These are phyloP conservation scores for Lactarius indigo DNA, from an alignment of 768 basidiomycete species.

Conservation along the genomic window DNA sequence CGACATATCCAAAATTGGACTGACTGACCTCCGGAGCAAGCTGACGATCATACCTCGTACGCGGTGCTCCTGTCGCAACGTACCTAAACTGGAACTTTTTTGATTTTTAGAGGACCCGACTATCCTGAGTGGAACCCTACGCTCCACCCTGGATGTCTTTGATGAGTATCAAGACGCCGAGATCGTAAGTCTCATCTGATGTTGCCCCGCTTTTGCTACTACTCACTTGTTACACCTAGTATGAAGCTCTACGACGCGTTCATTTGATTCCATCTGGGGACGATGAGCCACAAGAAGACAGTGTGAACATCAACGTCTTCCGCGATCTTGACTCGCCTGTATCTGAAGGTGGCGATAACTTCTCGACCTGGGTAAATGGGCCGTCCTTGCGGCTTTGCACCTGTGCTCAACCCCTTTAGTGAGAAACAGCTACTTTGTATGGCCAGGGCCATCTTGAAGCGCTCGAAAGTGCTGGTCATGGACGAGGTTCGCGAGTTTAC, in stretches of 20 bases:
- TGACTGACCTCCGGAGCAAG: slow-evolving; percentile 75
- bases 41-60: slow-evolving; percentile 74
- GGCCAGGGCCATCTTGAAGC: slow-evolving; percentile 80
- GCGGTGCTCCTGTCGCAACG: slow-evolving; percentile 28
- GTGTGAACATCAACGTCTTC: slow-evolving; percentile 72
- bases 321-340: slow-evolving; percentile 69
- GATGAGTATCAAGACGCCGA: slow-evolving; percentile 81
- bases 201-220: neutral
- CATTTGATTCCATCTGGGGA: slow-evolving; percentile 67
- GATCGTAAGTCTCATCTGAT: slow-evolving; percentile 49
- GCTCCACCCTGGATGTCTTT: slow-evolving; percentile 82
- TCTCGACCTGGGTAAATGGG: slow-evolving; percentile 70
- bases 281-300: slow-evolving; percentile 42
- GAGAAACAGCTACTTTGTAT: slow-evolving; percentile 88
- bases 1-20: slow-evolving; percentile 74
- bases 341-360: slow-evolving; percentile 86
- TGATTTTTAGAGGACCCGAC: slow-evolving; percentile 73
- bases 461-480: slow-evolving; percentile 78
- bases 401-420: slow-evolving; percentile 31
- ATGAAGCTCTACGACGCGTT: slow-evolving; percentile 78
- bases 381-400: neutral
- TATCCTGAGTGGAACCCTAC: slow-evolving; percentile 77
- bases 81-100: neutral
- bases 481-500: slow-evolving; percentile 53
- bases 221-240: slow-evolving; percentile 40